phyloP scores from a whole-genome alignment of 2,329 filamentous ascomycete species.

The Talaromyces albobiverticillius region DNA sequence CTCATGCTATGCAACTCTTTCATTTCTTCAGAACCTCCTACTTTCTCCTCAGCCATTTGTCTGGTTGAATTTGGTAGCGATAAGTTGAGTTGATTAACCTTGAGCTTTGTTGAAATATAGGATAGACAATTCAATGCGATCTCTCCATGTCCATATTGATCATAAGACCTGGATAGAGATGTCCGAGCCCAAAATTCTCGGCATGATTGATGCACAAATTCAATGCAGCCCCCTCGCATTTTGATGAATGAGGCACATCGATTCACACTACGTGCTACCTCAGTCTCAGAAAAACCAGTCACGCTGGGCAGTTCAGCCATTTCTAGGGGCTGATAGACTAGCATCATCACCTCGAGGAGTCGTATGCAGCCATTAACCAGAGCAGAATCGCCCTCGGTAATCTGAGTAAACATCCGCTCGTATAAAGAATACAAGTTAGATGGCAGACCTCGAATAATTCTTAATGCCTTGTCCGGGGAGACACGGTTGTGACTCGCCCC shows the following conservation, averaged over 20 bases:
- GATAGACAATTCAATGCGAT: neutral
- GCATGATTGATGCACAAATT: slow-evolving; percentile 17
- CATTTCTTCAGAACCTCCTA: neutral
- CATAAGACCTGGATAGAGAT: neutral
- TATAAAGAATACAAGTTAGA: slow-evolving; percentile 23
- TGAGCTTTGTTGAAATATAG: neutral
- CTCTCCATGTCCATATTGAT: neutral
- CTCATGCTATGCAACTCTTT: slow-evolving; percentile 15
- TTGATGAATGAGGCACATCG: slow-evolving; percentile 26
- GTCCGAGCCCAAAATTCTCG: neutral
- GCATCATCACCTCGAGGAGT: slow-evolving; percentile 24
- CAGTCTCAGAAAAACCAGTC: slow-evolving; percentile 17
- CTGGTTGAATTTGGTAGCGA: slow-evolving; percentile 20
- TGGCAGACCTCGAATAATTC: slow-evolving; percentile 18
- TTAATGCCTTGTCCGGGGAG: neutral
- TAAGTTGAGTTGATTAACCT: slow-evolving; percentile 23
- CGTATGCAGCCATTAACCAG: slow-evolving; percentile 19
- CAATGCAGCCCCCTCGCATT: slow-evolving; percentile 16
- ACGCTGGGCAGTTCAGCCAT: slow-evolving; percentile 22
- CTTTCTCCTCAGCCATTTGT: neutral
- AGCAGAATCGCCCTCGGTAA: slow-evolving; percentile 15
- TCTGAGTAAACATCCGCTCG: slow-evolving; percentile 20
- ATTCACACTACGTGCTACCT: neutral
- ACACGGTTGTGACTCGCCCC: neutral
- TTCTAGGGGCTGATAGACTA: slow-evolving; percentile 24